phyloP scores from a whole-genome alignment of 805 yeast species.

The Candida multigemmis region DNA sequence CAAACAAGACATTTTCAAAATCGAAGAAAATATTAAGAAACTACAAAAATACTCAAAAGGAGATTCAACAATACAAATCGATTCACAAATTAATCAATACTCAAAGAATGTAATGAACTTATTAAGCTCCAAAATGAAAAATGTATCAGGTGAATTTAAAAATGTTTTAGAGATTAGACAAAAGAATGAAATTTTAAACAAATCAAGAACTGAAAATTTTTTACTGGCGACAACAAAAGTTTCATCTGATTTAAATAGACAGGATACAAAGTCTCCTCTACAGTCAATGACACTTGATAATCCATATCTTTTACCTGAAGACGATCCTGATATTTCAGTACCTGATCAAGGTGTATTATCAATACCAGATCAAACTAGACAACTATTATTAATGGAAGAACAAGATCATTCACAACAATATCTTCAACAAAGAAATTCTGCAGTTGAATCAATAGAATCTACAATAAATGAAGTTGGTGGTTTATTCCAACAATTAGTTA shows the following conservation, averaged over 20 bases:
- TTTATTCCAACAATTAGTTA: conserved; percentile 86
- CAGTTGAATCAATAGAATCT: conserved; percentile 94
- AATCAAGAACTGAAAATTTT: conserved; percentile 77
- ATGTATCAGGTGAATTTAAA: conserved; percentile 86
- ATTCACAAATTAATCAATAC: conserved; percentile 62
- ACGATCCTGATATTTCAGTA: conserved; percentile 14
- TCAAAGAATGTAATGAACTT: conserved; percentile 81
- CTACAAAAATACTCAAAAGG: conserved; percentile 47
- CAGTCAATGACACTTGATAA: not conserved
- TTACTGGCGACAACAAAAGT: conserved; percentile 40
- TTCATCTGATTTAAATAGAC: too few relatives aligned
- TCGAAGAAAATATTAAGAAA: conserved; percentile 62
- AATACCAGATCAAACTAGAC: conserved; percentile 75
- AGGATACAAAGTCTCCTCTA: conserved; percentile 1
- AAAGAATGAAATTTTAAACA: conserved; percentile 69
- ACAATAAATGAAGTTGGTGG: conserved; percentile 96
- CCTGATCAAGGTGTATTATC: conserved; percentile 46
- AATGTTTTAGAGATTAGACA: conserved; percentile 85
- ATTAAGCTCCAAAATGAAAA: conserved; percentile 82
- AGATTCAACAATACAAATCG: conserved; percentile 31
- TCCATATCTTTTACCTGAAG: conserved; percentile 17
- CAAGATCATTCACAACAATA: conserved; percentile 60
- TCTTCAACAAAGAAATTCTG: conserved; percentile 73
- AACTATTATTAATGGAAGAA: conserved; percentile 71
- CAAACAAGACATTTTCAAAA: conserved; percentile 77